phyloP scores from a whole-genome alignment of 306 rosid genomes.

The Biancaea sappan region DNA sequence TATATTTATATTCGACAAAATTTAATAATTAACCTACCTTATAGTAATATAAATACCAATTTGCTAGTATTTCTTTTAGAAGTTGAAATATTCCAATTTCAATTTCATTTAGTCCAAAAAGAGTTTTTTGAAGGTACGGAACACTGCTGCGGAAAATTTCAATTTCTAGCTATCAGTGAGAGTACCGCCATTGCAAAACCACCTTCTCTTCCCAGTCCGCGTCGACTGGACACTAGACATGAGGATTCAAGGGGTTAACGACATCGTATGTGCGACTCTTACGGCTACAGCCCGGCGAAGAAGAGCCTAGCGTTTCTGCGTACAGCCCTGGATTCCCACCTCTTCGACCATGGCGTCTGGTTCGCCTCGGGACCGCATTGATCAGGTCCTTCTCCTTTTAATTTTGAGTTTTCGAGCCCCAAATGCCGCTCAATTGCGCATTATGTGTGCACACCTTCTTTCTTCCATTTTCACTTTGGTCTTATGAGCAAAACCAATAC shows the following conservation, averaged over 20 bases:
- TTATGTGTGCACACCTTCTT: not conserved
- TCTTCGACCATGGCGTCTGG: slow-evolving; percentile 71
- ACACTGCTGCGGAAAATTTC: not conserved
- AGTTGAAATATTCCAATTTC: too few relatives aligned
- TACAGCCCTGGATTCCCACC: slow-evolving; percentile 9
- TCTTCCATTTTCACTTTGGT: not conserved
- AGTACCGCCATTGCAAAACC: slow-evolving; percentile 20
- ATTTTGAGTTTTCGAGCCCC: slow-evolving; percentile 30
- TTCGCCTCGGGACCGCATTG: slow-evolving; percentile 67
- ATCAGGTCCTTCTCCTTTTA: slow-evolving; percentile 57
- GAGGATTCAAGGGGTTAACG: slow-evolving; percentile 24
- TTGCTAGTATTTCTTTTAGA: too few relatives aligned
- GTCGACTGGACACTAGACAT: slow-evolving; percentile 25
- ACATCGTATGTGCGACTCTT: slow-evolving; percentile 21
- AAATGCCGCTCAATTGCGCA: not conserved
- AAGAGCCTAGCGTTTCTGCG: slow-evolving; percentile 9
- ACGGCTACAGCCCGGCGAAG: not conserved
- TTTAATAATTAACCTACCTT: too few relatives aligned
- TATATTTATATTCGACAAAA: too few relatives aligned
- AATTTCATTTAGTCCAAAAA: not conserved
- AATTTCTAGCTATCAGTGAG: not conserved
- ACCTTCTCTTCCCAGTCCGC: not conserved
- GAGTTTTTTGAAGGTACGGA: not conserved
- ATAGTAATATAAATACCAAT: too few relatives aligned
- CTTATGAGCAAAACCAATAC: not conserved